Evolutionary conservation across 2,329 filamentous ascomycete genomes (phyloP).

Genomic region (Exophiala sp.): DNA sequence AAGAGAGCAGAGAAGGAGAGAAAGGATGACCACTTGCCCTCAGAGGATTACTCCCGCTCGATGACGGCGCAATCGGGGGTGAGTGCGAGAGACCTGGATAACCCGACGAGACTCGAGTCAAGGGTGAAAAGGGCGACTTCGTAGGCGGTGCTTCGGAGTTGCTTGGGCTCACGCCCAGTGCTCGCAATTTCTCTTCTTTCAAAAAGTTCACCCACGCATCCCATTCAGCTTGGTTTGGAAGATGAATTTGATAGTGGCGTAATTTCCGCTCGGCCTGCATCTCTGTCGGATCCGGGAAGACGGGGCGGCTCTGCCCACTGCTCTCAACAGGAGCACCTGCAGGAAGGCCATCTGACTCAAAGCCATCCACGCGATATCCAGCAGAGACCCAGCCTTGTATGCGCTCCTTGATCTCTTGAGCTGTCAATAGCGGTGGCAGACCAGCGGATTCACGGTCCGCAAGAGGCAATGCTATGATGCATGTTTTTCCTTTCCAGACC

Average conservation of each 20-base stretch:
- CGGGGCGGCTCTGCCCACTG: conserved; percentile 38
- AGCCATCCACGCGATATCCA: conserved; percentile 41
- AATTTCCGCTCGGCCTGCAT: conserved; percentile 34
- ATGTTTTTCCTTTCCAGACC: conserved; percentile 68
- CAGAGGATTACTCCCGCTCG: conserved; percentile 64
- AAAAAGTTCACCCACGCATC: conserved; percentile 75
- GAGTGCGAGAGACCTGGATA: conserved; percentile 75
- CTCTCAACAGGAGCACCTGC: neutral
- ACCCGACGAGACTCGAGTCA: conserved; percentile 65
- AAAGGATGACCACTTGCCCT: conserved; percentile 57
- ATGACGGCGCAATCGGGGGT: conserved; percentile 73
- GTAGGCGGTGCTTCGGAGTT: conserved; percentile 61
- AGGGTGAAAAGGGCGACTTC: conserved; percentile 58
- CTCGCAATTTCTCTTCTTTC: conserved; percentile 85
- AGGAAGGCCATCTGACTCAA: conserved; percentile 31
- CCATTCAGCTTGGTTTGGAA: conserved; percentile 53
- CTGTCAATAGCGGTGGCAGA: conserved; percentile 36
- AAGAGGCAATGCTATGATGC: conserved; percentile 62
- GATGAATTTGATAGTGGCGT: conserved; percentile 35
- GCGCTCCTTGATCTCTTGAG: conserved; percentile 36
- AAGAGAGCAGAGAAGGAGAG: conserved; percentile 53
- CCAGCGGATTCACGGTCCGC: conserved; percentile 59
- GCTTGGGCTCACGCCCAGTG: conserved; percentile 77
- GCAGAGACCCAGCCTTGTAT: conserved; percentile 39
- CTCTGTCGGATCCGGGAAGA: conserved; percentile 40